Evolutionary conservation across 176 grass and related monocot species (phyloP).

Genomic region (Urochloa ruziziensis): DNA sequence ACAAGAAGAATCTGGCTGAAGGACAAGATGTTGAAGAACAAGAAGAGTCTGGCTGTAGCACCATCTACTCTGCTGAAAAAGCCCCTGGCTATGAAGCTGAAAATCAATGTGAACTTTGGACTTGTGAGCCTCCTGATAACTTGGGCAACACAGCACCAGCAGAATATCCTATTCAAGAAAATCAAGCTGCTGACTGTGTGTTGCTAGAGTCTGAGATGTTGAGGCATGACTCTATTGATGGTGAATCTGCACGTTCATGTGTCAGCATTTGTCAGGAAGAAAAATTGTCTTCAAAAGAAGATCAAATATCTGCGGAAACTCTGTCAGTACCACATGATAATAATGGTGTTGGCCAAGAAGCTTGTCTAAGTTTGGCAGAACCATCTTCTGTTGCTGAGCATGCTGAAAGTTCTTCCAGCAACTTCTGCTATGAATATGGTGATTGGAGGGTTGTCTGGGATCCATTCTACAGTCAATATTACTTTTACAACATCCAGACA

Average conservation of each 20-base stretch:
- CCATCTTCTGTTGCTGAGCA: slow-evolving; percentile 26
- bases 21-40: slow-evolving; percentile 9
- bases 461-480: slow-evolving; percentile 73
- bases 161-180: slow-evolving; percentile 36
- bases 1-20: slow-evolving; percentile 13
- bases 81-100: neutral
- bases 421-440: slow-evolving; percentile 56
- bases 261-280: slow-evolving; percentile 38
- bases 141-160: slow-evolving; percentile 14
- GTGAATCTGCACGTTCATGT: slow-evolving; percentile 33
- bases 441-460: slow-evolving; percentile 83
- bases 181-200: slow-evolving; percentile 5
- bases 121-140: slow-evolving; percentile 26
- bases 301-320: slow-evolving; percentile 35
- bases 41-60: slow-evolving; percentile 14
- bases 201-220: slow-evolving; percentile 10
- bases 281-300: slow-evolving; percentile 11
- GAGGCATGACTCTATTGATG: slow-evolving; percentile 16
- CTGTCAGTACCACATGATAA: slow-evolving; percentile 21
- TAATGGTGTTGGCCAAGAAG: slow-evolving; percentile 1
- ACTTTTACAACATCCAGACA: slow-evolving; percentile 74
- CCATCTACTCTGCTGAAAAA: slow-evolving; percentile 17
- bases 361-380: slow-evolving; percentile 28
- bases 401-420: slow-evolving; percentile 31
- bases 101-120: slow-evolving; percentile 25